These are phyloP conservation scores for Hysterangium stoloniferum DNA, from an alignment of 768 basidiomycete genomes.

Conservation along the genomic window DNA sequence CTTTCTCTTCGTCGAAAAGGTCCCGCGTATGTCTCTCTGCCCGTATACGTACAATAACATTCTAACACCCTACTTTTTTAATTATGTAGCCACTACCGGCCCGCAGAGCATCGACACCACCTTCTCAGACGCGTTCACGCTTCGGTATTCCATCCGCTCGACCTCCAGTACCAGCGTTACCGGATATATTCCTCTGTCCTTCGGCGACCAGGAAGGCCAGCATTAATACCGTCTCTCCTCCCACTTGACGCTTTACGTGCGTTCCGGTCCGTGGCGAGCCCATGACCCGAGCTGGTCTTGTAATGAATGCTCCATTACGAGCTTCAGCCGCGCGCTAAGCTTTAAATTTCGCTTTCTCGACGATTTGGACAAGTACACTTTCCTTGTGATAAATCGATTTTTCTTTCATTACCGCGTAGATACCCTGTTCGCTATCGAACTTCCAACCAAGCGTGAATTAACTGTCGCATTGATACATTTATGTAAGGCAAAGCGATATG, in stretches of 20 bases:
- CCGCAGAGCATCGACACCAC: neutral
- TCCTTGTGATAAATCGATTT: too few relatives aligned
- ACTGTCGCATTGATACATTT: slow-evolving; percentile 6
- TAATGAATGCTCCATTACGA: too few relatives aligned
- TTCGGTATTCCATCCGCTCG: neutral
- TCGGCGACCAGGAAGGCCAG: neutral
- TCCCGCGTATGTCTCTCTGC: neutral
- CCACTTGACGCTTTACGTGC: neutral
- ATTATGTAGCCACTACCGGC: neutral
- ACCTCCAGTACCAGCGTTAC: neutral
- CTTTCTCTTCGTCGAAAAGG: slow-evolving; percentile 3
- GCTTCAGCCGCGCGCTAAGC: too few relatives aligned
- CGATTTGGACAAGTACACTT: too few relatives aligned
- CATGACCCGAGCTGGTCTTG: too few relatives aligned
- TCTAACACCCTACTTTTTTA: neutral
- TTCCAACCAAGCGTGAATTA: neutral
- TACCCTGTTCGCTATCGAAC: neutral
- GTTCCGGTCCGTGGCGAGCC: too few relatives aligned
- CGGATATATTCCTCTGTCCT: slow-evolving; percentile 1
- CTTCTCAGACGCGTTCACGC: neutral
- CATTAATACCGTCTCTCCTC: neutral
- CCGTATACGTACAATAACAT: neutral
- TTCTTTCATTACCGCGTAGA: too few relatives aligned
- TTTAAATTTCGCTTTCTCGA: too few relatives aligned
- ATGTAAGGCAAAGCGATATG: neutral